A percentile compares a stretch with the other conserved stretches of the same genome.
Conservation (phyloP, 495 filamentous ascomycete genomes). For the Tuber magnatum region DNA sequence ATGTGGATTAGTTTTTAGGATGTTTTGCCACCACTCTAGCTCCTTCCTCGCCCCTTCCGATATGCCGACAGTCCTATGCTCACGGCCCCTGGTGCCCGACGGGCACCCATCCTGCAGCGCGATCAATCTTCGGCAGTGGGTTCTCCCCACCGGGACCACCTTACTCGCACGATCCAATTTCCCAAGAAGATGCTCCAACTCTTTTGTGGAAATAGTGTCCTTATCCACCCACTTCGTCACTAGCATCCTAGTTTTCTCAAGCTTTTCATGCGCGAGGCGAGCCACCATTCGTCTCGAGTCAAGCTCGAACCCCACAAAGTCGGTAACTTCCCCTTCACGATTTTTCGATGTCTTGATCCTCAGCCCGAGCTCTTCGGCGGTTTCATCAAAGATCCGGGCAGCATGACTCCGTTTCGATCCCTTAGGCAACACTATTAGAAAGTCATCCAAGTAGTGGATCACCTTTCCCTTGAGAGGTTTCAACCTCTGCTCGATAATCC, state of each 20-base stretch:
- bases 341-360: slow-evolving; percentile 2
- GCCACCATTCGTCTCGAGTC: background rate
- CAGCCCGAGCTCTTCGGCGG: slow-evolving; percentile 3
- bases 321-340: background rate
- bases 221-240: background rate
- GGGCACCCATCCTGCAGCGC: background rate
- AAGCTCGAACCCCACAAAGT: slow-evolving; percentile 1
- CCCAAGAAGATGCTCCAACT: background rate
- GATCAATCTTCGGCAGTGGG: background rate
- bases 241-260: background rate
- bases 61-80: background rate
- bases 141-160: background rate
- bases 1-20: background rate
- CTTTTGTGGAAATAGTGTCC: background rate
- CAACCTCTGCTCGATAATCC: slow-evolving; percentile 15
- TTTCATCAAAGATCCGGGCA: background rate
- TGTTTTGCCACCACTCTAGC: background rate
- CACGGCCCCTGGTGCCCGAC: background rate
- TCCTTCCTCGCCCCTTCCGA: background rate
- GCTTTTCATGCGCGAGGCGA: background rate
- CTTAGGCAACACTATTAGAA: slow-evolving; percentile 13
- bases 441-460: slow-evolving; percentile 26
- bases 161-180: background rate
- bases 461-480: background rate
- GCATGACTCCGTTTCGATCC: background rate